Evolutionary conservation across 768 basidiomycete genomes (phyloP), one percentile per base, ranked within the genome.

Genomic region (Mycena filopes): DNA sequence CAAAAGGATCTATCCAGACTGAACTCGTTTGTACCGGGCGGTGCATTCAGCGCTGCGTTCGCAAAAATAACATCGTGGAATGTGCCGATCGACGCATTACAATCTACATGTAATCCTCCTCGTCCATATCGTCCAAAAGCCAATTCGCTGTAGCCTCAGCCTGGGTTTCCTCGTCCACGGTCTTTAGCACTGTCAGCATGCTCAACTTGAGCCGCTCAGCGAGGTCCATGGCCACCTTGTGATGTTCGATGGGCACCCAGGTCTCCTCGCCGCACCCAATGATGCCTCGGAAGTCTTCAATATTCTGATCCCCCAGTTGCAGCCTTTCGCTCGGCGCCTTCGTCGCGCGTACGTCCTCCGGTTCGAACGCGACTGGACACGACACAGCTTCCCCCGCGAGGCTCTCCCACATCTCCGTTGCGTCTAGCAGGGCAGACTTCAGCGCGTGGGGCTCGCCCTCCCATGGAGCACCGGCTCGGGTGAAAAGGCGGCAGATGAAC

Each of bases 51-150:
- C n/a, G n/a, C n/a, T n/a, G n/a, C n/a, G n/a, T n/a, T n/a, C n/a
- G n/a, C n/a, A n/a, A n/a, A n/a, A n/a, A n/a, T n/a, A n/a, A n/a
- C n/a, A n/a, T n/a, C n/a, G n/a, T n/a, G n/a, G n/a, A n/a, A n/a
- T n/a, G n/a, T n/a, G n/a, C n/a, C n/a, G n/a, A n/a, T n/a, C n/a
- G n/a, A n/a, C n/a, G n/a, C n/a, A n/a, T n/a, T n/a, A n/a, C n/a
- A n/a, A n/a, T n/a, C 33, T 48, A 48, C 47, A 28, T 48, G 47
- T 48, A 48, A 23, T 77, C 33, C 33, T 33, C 70, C 74, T 86
- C 83, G 69, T 83, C 78, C 80, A 84, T 84, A 61, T 85, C 83
- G 71, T 84, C 80, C 60, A 71, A 83, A 68, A 71, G 73, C 84
- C 83, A 86, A 69, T 86, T 68, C 51, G 69, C 78, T 77, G 7